Percentiles rank a stretch among this genome's conserved stretches.
Conservation (phyloP, 2,329 filamentous ascomycete species). For the Colletotrichum brevisporum region DNA sequence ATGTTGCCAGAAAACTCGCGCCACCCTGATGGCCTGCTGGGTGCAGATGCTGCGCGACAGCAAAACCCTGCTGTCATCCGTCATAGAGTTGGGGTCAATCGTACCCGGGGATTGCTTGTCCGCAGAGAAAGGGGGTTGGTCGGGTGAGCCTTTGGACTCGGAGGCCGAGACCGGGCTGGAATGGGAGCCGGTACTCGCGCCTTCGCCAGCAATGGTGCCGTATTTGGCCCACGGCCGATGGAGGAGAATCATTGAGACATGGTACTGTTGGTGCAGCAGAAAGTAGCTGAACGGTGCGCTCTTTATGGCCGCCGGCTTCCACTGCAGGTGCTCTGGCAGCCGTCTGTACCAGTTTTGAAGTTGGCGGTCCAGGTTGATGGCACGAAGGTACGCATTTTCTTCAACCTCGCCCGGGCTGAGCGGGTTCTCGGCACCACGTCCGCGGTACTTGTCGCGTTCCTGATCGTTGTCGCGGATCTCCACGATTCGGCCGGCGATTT, state of each 20-base stretch:
- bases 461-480: conserved; percentile 57
- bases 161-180: conserved; percentile 48
- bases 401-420: conserved; percentile 52
- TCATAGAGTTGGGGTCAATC: conserved; percentile 51
- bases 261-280: conserved; percentile 69
- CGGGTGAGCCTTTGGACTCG: conserved; percentile 18
- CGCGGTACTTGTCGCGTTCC: conserved; percentile 49
- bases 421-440: conserved; percentile 46
- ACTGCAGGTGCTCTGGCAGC: conserved; percentile 63
- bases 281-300: conserved; percentile 66
- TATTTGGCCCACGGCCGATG: conserved; percentile 69
- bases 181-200: conserved; percentile 49
- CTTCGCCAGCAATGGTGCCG: conserved; percentile 53
- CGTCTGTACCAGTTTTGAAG: conserved; percentile 68
- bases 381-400: conserved; percentile 63
- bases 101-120: conserved; percentile 45
- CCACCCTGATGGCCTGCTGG: conserved; percentile 67
- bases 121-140: conserved; percentile 40
- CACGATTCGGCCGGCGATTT: conserved; percentile 65
- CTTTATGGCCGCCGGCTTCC: conserved; percentile 65
- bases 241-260: conserved; percentile 65
- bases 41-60: conserved; percentile 67
- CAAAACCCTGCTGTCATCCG: conserved; percentile 58
- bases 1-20: conserved; percentile 69
- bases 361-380: conserved; percentile 66